These are phyloP conservation scores for Parasitella parasitica DNA, from an alignment of 371 early-diverging fungal species.

Conservation along the genomic window DNA sequence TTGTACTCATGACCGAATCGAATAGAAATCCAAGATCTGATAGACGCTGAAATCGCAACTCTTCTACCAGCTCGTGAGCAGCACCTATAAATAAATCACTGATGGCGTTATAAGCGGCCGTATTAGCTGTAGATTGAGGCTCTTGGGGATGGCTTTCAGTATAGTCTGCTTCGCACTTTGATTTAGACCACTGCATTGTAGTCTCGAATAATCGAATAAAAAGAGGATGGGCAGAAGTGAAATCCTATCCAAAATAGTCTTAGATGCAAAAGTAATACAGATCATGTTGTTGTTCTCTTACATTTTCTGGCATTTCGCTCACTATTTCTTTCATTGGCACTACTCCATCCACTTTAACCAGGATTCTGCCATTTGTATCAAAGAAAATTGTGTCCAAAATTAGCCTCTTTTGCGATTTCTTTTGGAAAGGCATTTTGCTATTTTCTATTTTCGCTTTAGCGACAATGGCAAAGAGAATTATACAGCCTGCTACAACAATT, in stretches of 20 bases:
- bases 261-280: background rate
- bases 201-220: slow-evolving; percentile 26
- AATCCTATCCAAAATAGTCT: background rate
- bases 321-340: slow-evolving; percentile 38
- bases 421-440: background rate
- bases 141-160: background rate
- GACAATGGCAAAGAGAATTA: slow-evolving; percentile 24
- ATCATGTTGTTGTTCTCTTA: slow-evolving; percentile 7
- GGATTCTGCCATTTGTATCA: slow-evolving; percentile 37
- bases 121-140: background rate
- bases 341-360: slow-evolving; percentile 44
- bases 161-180: background rate
- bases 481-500: slow-evolving; percentile 37
- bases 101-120: background rate
- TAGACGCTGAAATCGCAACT: slow-evolving; percentile 21
- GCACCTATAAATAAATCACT: slow-evolving; percentile 22
- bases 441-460: slow-evolving; percentile 8
- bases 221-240: slow-evolving; percentile 21
- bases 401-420: slow-evolving; percentile 16
- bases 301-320: slow-evolving; percentile 11
- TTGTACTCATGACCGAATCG: slow-evolving; percentile 31
- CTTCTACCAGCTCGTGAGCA: slow-evolving; percentile 27
- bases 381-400: slow-evolving; percentile 38
- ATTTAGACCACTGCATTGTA: slow-evolving; percentile 17
- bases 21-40: slow-evolving; percentile 34